These are phyloP conservation scores for Gautieria morchelliformis DNA, from an alignment of 768 basidiomycete species.

Conservation along the genomic window DNA sequence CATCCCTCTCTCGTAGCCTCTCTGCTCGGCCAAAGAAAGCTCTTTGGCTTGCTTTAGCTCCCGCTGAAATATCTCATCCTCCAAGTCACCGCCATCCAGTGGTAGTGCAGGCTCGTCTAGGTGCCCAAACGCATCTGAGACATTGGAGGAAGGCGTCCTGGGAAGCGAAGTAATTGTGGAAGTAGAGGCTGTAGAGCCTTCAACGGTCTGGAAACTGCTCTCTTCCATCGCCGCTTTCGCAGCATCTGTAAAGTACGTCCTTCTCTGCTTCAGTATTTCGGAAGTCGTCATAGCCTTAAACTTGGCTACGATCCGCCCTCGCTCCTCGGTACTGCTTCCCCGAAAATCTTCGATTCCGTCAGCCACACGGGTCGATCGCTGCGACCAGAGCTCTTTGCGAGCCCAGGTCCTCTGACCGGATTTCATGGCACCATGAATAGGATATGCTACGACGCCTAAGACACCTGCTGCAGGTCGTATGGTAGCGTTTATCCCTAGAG, in stretches of 20 bases:
- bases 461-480: slow-evolving; percentile 22
- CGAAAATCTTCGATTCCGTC: slow-evolving; percentile 31
- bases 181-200: neutral
- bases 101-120: slow-evolving; percentile 5
- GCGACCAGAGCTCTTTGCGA: slow-evolving; percentile 23
- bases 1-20: slow-evolving; percentile 8
- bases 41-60: slow-evolving; percentile 26
- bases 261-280: slow-evolving; percentile 22
- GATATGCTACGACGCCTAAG: slow-evolving; percentile 24
- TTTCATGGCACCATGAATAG: slow-evolving; percentile 29
- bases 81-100: slow-evolving; percentile 7
- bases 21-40: slow-evolving; percentile 26
- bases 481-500: slow-evolving; percentile 23
- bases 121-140: neutral
- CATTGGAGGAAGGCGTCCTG: neutral
- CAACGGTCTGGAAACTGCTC: slow-evolving; percentile 6
- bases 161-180: neutral
- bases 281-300: slow-evolving; percentile 27
- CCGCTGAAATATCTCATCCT: slow-evolving; percentile 13
- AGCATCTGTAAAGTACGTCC: slow-evolving; percentile 24
- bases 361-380: slow-evolving; percentile 27
- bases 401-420: slow-evolving; percentile 23
- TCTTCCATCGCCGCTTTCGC: slow-evolving; percentile 24
- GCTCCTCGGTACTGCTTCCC: slow-evolving; percentile 25
- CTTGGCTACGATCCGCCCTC: slow-evolving; percentile 23